Evolutionary conservation across 495 filamentous ascomycete species (phyloP), one percentile per base, ranked within the genome.

Genomic region (Neurospora sp.): DNA sequence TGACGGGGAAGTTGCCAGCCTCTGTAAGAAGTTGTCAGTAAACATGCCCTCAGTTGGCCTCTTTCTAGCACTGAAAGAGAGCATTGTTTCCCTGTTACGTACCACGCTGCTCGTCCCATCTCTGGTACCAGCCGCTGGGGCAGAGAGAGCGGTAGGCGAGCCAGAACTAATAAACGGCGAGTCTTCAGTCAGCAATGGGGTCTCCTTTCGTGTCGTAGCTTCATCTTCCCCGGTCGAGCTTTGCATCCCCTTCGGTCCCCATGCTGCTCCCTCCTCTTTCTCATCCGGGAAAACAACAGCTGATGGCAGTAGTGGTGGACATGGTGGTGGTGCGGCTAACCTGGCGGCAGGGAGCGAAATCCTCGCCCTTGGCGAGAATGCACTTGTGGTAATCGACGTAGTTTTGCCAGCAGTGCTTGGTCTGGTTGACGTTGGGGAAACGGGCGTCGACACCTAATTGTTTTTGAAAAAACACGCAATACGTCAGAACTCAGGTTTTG

Each of bases 381-480:
- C 96, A 99, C 89, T 98, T 99, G 90, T 99, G 90, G 89, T 99
- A 98, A 85, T 99, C 96, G 87, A 99, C 96, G 85, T 99, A 99
- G 88, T 99, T 96, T 80, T 97, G 94, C 94, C 94, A 97, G 92
- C 93, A 98, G 83, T 90, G 88, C 87, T 90, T 90, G 76, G 88
- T 90, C 85, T 99, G 96, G 87, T 99, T 99, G 87, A 89, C 86
- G 88, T 99, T 96, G 76, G 96, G 96, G 87, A 98, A 99, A 82
- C 96, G 95, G 82, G 96, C 96, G 82, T 98, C 96, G 86, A 96
- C 97, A 86, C 96, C 96, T 97, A 83, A 72, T 70, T 76, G 72
- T 65, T 65, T 31, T 35, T 65, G 14, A 65, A 61, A 53, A 65
- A 65, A 31, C 53, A 65, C 53, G 14, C 27, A 65, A 35, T 35